Evolutionary conservation across 345 rosid species (phyloP), one percentile per base, ranked within the genome.

Genomic region (Turnera subulata): DNA sequence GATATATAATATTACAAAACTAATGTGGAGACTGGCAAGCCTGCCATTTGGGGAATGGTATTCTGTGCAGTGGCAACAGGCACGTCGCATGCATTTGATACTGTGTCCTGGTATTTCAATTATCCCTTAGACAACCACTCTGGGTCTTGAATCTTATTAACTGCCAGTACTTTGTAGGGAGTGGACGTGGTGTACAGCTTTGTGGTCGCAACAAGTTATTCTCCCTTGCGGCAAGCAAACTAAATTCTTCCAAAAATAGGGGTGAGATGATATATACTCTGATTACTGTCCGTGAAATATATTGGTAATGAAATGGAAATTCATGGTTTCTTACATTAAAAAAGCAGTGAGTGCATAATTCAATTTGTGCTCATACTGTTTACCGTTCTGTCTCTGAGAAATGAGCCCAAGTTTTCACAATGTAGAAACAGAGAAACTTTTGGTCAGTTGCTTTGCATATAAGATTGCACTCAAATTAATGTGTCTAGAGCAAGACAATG

Each of bases 171-270:
- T 29, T 71, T 52, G 58, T 53, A 67, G 74, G 76, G 42, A 44
- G 69, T 46, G 69, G 43, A 55, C 61, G 50, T 59, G 22, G 35
- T 46, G 55, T 61, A 59, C 65, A 56, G 57, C 71, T 66, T 55
- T 68, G 60, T 40, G 66, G 79, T 46, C 64, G 61, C 53, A 73
- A 49, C 56, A 75, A 73, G 65, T 51, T 79, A 55, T 65, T 80
- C 59, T 66, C 76, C 62, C 46, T 65, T 38, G 45, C 71, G 70
- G 56, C 84, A 24, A 53, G 76, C 53, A 64, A 61, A 50, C 56
- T 53, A 16, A 56, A 46, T 50, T 65, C 72, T 47, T 69, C 80
- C 60, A 72, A 80, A 73, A 57, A 55, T 59, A 58, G 66, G 47
- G 82, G 81, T 77, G 59, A 50, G 62, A 40, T 29, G 9, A 38